phyloP scores from a whole-genome alignment of 208 protist genomes.

The Trichomonas tenax region DNA sequence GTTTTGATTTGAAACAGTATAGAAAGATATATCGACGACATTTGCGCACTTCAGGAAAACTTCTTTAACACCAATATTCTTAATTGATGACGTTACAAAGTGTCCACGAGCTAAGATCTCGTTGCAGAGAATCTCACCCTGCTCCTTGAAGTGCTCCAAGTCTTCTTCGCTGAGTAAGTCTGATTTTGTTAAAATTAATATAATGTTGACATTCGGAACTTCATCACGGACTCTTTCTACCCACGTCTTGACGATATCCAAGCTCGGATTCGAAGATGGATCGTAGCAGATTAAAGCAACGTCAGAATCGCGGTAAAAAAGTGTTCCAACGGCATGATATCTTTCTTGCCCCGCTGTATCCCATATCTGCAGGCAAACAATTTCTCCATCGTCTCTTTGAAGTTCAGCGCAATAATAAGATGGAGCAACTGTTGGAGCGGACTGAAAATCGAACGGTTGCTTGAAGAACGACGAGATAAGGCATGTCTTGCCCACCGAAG shows the following conservation, averaged over 20 bases:
- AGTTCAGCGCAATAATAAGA: background rate
- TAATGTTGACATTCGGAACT: background rate
- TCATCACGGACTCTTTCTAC: background rate
- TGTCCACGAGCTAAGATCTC: background rate
- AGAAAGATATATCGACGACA: background rate
- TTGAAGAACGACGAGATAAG: background rate
- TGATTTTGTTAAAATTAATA: background rate
- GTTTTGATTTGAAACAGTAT: background rate
- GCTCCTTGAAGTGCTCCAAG: no score
- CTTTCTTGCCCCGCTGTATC: slow-evolving; percentile 1
- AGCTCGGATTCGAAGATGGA: background rate
- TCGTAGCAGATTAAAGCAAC: slow-evolving; percentile 1
- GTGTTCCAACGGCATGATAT: background rate
- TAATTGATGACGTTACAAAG: background rate
- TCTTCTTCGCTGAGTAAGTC: background rate
- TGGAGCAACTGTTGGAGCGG: background rate
- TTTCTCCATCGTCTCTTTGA: background rate
- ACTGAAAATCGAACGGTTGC: background rate
- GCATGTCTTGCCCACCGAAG: background rate
- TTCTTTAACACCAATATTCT: background rate
- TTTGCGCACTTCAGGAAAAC: background rate
- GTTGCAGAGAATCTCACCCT: background rate
- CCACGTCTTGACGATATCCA: background rate
- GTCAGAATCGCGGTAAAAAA: slow-evolving; percentile 7
- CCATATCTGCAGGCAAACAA: background rate